Base-by-base conservation (phyloP, 305 asterid species). In the Rubia balearica region DNA sequence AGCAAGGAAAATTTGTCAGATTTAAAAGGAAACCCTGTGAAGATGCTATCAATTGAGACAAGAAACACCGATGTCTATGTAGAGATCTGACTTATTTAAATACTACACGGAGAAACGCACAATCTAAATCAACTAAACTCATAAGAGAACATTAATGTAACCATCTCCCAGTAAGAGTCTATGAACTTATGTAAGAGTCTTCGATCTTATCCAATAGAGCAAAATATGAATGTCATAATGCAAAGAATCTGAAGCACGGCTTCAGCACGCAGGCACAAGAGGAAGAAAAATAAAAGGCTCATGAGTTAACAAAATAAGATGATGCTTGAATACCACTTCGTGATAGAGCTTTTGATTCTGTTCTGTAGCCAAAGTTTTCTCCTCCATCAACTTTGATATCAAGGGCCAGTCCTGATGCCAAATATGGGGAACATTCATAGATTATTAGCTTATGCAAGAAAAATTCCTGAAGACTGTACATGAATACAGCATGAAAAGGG, bases 311-410 rank as follows among this genome's bases (percentile, higher is more conserved):
- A 71, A 36, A 63, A 63, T 19, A 68, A 16, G 71, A 57, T 41
- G 61, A 42, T 64, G 48, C 48, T 70, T 38, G 10, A 77, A 33
- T 88, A 92, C 98, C 96, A 92, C 72, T 81, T 92, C 98, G 13
- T 73, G 79, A 48, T 79, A 79, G 65, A 88, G 89, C 84, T 82
- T 85, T 82, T 83, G 83, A 76, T 85, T 92, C 80, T 83, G 87
- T 74, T 86, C 75, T 67, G 80, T 61, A 33, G 88, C 85, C 48
- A 85, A 75, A 80, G 71, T 85, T 82, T 84, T 92, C 86, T 92
- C 96, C 72, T 86, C 85, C 17, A 83, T 85, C 85, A 92, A 76
- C 82, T 86, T 90, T 41, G 86, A 75, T 81, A 88, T 79, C 79
- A 71, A 61, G 71, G 86, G 78, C 84, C 69, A 75, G 8, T 76